Evolutionary conservation across 2,329 filamentous ascomycete species (phyloP).

Genomic region (Venturia oleaginea): DNA sequence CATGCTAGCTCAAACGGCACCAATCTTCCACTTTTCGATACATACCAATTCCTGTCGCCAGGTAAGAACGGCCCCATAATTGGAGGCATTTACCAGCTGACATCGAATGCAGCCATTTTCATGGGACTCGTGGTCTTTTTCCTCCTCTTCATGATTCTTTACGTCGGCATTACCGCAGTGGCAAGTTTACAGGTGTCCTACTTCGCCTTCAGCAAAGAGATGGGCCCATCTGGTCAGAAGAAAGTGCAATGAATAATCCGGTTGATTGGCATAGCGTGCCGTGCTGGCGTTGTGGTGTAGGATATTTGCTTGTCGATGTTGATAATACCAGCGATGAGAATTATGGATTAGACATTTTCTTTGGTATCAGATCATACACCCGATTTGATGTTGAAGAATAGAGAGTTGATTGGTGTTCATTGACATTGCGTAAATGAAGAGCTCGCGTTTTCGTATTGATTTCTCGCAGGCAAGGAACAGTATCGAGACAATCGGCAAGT

Average conservation of each 20-base stretch:
- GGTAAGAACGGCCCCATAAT: conserved; percentile 43
- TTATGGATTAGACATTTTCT: background rate
- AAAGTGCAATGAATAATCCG: conserved; percentile 53
- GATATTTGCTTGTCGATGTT: background rate
- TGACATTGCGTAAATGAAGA: no score
- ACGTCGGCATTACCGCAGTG: conserved; percentile 68
- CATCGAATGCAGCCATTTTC: conserved; percentile 60
- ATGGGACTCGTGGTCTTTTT: conserved; percentile 68
- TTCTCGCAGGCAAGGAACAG: no score
- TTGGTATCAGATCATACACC: background rate
- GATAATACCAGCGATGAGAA: background rate
- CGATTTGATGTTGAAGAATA: no score
- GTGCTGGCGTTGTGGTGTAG: background rate
- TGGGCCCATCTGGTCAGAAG: conserved; percentile 80
- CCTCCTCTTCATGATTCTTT: conserved; percentile 66
- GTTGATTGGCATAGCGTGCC: background rate
- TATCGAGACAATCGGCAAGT: no score
- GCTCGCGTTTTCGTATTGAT: no score
- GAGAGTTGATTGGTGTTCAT: no score
- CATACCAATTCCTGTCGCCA: conserved; percentile 89
- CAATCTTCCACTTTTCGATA: conserved; percentile 64
- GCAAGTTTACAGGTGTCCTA: conserved; percentile 81
- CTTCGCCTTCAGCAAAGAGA: conserved; percentile 93
- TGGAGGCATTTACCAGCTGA: background rate
- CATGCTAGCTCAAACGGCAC: conserved; percentile 20